Percentiles rank a stretch among this genome's conserved stretches.
Conservation (phyloP, 345 rosid species). For the Ceriops decandra region DNA sequence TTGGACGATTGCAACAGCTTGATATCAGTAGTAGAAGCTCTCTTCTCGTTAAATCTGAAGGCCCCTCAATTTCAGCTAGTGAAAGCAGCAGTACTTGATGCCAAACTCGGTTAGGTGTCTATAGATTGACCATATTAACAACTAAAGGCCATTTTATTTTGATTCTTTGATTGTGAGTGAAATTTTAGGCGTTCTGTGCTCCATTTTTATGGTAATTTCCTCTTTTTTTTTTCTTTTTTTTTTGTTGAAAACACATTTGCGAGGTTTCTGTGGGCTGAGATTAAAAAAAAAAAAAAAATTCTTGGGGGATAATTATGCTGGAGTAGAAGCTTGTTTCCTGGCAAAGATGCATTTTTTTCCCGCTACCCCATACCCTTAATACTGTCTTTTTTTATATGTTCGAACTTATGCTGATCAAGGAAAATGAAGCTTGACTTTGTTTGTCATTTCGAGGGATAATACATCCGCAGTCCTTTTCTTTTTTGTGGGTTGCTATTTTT, state of each 20-base stretch:
- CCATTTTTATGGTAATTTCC: conserved; percentile 22
- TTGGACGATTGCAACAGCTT: conserved; percentile 72
- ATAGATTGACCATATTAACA: neutral
- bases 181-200: conserved; percentile 8
- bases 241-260: too few species aligned
- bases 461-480: too few species aligned
- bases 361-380: conserved; percentile 3
- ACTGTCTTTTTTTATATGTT: conserved; percentile 13
- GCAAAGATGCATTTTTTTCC: conserved; percentile 18
- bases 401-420: conserved; percentile 6
- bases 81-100: conserved; percentile 54
- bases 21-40: conserved; percentile 67
- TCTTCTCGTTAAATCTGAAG: conserved; percentile 57
- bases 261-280: too few species aligned
- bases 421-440: neutral
- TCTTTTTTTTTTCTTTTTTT: neutral
- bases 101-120: neutral
- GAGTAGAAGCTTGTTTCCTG: conserved; percentile 27
- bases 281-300: neutral
- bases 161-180: conserved; percentile 33
- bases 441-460: neutral
- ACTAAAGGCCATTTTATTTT: neutral
- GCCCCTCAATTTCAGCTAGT: conserved; percentile 57
- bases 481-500: too few species aligned
- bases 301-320: conserved; percentile 26